Evolutionary conservation across 768 basidiomycete species (phyloP), one percentile per base, ranked within the genome.

Genomic region (Leccinellum albellum): DNA sequence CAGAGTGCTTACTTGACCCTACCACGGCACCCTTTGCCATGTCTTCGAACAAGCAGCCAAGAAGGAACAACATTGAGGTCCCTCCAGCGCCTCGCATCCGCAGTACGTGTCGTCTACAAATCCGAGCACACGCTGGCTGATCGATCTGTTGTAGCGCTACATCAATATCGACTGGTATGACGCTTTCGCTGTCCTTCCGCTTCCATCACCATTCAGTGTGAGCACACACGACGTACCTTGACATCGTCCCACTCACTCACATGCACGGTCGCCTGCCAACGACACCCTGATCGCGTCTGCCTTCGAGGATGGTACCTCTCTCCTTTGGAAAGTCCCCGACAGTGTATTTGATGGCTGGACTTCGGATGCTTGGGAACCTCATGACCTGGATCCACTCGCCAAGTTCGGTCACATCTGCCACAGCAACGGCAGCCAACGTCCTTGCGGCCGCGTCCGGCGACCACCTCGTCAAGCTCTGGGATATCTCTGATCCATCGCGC

Each of bases 401-500:
- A 82, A 84, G 85, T 92, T 96, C 58, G 96, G 96, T 0, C 96
- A 98, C 67, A 89, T 97, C 42, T 99, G 92, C 81, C 93, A 98
- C 71, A 94, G n/a, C 96, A 1, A 91, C 91, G 2, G 94, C 97
- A 0, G 71, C 84, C 28, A 88, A 92, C 64, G 86, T 98, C 17
- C 79, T 99, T 35, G 92, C 94, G 4, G 86, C 82, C 52, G 80
- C 86, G 1, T 81, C 83, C 0, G 92, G 91, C 47, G 96, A 99
- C 61, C 86, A 97, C 68, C 81, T 85, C 47, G 84, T 97, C 59
- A 91, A 90, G 69, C 76, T 99, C 1, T 98, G 93, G 91, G 96
- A 98, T 74, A 79, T 98, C 53, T 87, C 86, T 3, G 81, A 82
- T 51, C 78, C 87, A 2, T 89, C 91, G 51, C 76, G 82, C 14